Conservation (phyloP, 2,329 filamentous ascomycete genomes). For the Aspergillus pseudoviridinutans region DNA sequence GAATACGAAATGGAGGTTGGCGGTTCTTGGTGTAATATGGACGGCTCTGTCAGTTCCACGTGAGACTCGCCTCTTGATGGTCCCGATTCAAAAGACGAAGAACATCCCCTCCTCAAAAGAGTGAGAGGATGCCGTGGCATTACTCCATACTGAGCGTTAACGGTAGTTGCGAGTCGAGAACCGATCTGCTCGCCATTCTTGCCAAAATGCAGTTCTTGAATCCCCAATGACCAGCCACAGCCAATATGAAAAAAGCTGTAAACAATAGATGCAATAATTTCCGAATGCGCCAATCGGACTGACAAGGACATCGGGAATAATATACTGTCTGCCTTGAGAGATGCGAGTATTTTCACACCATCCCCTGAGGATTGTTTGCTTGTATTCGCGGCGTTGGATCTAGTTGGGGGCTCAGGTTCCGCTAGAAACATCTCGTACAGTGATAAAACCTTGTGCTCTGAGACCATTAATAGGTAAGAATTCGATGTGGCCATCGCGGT, state of each 20-base stretch:
- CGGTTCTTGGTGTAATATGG: slow-evolving; percentile 40
- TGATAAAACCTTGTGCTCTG: slow-evolving; percentile 67
- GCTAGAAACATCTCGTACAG: slow-evolving; percentile 61
- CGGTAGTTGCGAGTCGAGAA: slow-evolving; percentile 38
- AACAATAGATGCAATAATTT: slow-evolving; percentile 76
- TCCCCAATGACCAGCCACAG: slow-evolving; percentile 80
- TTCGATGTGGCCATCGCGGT: slow-evolving; percentile 67
- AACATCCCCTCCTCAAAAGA: slow-evolving; percentile 6
- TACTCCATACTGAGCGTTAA: slow-evolving; percentile 36
- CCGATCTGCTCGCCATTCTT: slow-evolving; percentile 41
- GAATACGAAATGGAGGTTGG: slow-evolving; percentile 66
- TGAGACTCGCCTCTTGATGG: slow-evolving; percentile 16
- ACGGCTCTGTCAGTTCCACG: slow-evolving; percentile 17
- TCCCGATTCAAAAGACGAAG: slow-evolving; percentile 19
- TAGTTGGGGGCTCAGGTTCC: slow-evolving; percentile 2
- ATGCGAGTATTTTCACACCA: slow-evolving; percentile 60
- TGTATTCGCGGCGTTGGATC: slow-evolving; percentile 2
- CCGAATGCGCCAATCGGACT: slow-evolving; percentile 61
- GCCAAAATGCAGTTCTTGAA: slow-evolving; percentile 81
- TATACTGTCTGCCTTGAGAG: slow-evolving; percentile 74
- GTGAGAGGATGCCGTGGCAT: slow-evolving; percentile 9
- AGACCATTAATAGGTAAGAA: slow-evolving; percentile 77
- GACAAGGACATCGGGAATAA: slow-evolving; percentile 77
- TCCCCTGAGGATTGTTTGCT: slow-evolving; percentile 5
- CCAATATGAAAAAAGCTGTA: slow-evolving; percentile 75